Base-by-base conservation (phyloP, 306 rosid genomes). In the Canavalia gladiata region DNA sequence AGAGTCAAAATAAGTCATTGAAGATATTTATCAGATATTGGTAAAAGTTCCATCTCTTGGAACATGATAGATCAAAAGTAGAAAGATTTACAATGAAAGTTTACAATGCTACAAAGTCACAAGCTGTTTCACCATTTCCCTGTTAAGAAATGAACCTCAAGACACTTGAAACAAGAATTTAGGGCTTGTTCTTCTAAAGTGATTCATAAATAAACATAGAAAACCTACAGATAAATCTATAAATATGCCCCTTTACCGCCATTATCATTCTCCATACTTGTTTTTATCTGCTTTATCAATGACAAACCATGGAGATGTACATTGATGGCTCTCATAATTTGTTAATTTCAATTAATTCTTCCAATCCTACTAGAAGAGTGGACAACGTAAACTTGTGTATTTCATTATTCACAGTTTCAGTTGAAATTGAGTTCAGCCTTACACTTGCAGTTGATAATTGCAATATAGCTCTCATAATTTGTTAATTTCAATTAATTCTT, bases 281-380 rank as follows among this genome's bases (percentile, higher is more conserved):
- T 52, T 52, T 52, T 51, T 0, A 33, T 2, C 7, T 13, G 57
- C 54, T 4, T 3, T 30, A n/a, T 5, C 13, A 2, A 72, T 51
- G 76, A 51, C 47, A 72, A 70, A 34, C 41, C 51, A 50, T 34
- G 58, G 43, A 69, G 49, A 52, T 52, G 64, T 8, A 18, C 76
- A 35, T 52, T 72, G 33, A 8, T 37, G 52, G 18, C 50, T 46
- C 35, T 35, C 34, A 34, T 52, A 52, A 51, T 71, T 51, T 71
- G 13, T 71, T 8, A 31, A 37, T 13, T 72, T 52, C 6, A 72
- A n/a, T 52, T 37, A 33, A 13, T 28, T 43, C 45, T 18, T 71
- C 10, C 49, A 68, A 45, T 56, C 8, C 52, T n/a, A 29, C 8
- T 33, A 31, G 39, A 33, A 30, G 18, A 18, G 39, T 34, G 51